phyloP scores from a whole-genome alignment of 129 eudicot species.

The Centella asiatica region DNA sequence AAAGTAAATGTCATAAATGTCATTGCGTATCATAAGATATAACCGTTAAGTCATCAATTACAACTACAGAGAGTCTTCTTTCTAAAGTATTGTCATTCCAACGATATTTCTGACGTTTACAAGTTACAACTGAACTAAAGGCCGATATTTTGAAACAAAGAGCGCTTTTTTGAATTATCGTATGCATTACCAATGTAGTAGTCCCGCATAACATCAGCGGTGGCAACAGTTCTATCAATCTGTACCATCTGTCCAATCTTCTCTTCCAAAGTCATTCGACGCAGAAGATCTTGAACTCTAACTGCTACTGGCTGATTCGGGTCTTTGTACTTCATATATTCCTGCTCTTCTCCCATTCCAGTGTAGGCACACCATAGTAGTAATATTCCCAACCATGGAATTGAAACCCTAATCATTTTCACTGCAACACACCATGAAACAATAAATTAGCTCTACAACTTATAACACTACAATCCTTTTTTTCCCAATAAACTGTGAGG shows the following conservation, averaged over 20 bases:
- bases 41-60: too few relatives aligned
- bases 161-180: too few relatives aligned
- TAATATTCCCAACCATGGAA: conserved; percentile 25
- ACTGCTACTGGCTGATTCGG: conserved; percentile 37
- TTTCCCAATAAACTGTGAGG: neutral
- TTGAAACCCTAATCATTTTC: neutral
- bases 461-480: neutral
- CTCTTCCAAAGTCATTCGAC: conserved; percentile 46
- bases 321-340: conserved; percentile 39
- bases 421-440: conserved; percentile 15
- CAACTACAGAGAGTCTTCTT: too few relatives aligned
- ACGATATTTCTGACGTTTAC: neutral
- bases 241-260: conserved; percentile 67
- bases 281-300: conserved; percentile 39
- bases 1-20: too few relatives aligned
- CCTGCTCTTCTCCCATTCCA: conserved; percentile 9
- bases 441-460: neutral
- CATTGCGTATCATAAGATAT: too few relatives aligned
- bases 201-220: conserved; percentile 34
- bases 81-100: too few relatives aligned
- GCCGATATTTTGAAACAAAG: neutral
- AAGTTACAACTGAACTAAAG: neutral
- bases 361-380: conserved; percentile 11
- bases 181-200: conserved; percentile 41
- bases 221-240: conserved; percentile 46